Conservation (phyloP, 257 asterid species). For the Solanum clarkiae region DNA sequence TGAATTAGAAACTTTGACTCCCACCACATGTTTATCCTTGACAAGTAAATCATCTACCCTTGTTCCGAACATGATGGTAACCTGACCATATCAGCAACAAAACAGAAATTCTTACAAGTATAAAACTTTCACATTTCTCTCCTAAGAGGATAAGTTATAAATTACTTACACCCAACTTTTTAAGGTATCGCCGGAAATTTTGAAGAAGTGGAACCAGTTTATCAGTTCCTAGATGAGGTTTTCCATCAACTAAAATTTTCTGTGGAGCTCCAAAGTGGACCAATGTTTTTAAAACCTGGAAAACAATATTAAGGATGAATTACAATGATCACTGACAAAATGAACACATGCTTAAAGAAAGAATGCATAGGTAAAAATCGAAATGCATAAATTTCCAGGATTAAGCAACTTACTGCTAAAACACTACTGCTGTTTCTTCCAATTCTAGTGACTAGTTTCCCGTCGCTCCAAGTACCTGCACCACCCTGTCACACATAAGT, state of each 20-base stretch:
- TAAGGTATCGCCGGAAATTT: constrained; percentile 60
- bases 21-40: constrained; percentile 43
- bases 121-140: neutral
- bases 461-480: constrained; percentile 99
- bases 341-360: neutral
- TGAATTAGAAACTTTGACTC: constrained; percentile 69
- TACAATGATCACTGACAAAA: neutral
- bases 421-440: constrained; percentile 79
- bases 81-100: constrained; percentile 34
- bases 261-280: constrained; percentile 88
- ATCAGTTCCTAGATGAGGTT: constrained; percentile 98
- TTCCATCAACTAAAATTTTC: constrained; percentile 77
- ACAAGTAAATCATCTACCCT: constrained; percentile 85
- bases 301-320: neutral
- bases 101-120: neutral
- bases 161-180: constrained; percentile 75
- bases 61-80: constrained; percentile 63
- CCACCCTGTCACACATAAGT: constrained; percentile 98
- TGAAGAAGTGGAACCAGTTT: constrained; percentile 77
- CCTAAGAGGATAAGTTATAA: neutral
- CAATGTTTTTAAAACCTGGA: constrained; percentile 77
- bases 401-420: constrained; percentile 40
- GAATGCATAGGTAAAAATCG: neutral
- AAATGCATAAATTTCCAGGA: neutral
- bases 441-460: constrained; percentile 91